These are phyloP conservation scores for Hymenoscyphus linearis DNA, from an alignment of 2,329 filamentous ascomycete species.

Conservation along the genomic window DNA sequence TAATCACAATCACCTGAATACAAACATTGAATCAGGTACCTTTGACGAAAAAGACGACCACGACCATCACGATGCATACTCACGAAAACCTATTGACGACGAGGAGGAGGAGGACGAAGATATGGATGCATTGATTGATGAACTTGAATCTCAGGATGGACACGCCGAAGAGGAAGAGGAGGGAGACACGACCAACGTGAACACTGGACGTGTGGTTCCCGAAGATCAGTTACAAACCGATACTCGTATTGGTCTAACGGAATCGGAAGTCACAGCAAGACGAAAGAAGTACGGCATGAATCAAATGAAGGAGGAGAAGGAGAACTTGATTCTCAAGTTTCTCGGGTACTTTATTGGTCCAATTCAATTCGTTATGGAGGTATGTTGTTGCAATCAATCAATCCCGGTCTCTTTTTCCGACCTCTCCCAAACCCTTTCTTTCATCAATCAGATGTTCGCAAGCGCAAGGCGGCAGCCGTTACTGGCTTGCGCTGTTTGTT, in stretches of 20 bases:
- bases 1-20: conserved; percentile 42
- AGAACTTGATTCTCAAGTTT: conserved; percentile 81
- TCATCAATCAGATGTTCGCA: not conserved
- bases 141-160: conserved; percentile 77
- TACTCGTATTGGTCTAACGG: conserved; percentile 65
- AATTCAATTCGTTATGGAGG: conserved; percentile 93
- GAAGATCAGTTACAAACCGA: conserved; percentile 77
- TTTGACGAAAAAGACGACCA: conserved; percentile 57
- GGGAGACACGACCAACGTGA: conserved; percentile 46
- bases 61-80: conserved; percentile 32
- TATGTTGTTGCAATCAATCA: conserved; percentile 41
- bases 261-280: conserved; percentile 57
- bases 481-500: not conserved
- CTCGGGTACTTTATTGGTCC: conserved; percentile 77
- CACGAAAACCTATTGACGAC: conserved; percentile 35
- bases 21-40: conserved; percentile 58
- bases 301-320: conserved; percentile 87
- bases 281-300: conserved; percentile 77
- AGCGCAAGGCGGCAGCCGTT: not conserved
- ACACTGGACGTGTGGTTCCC: conserved; percentile 55
- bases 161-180: conserved; percentile 60
- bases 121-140: conserved; percentile 81
- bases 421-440: not conserved
- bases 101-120: conserved; percentile 78
- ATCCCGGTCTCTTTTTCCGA: conserved; percentile 15